Base-by-base conservation (phyloP, 1,139 yeast species). In the Williopsis jadinii region DNA sequence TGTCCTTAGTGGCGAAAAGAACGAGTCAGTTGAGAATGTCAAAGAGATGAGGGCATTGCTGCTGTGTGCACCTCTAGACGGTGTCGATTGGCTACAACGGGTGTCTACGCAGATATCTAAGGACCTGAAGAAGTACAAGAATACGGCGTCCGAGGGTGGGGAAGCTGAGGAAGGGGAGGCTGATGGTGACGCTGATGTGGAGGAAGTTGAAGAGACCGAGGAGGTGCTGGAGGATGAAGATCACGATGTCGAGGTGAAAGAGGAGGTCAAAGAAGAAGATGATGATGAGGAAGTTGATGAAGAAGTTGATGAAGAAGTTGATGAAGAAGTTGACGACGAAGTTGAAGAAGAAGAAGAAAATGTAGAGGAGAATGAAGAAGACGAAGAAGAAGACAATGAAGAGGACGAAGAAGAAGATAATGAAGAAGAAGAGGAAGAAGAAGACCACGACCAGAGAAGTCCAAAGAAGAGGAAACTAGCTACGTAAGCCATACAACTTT, bases 251-350 rank as follows among this genome's bases (percentile, higher is more conserved):
- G 24, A 19, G 24, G 24, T 19, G 24, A 19, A 19, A 6, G 24
- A 19, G 24, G 24, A 19, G 24, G 24, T 19, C 6, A 19, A 19
- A 19, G 24, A 19, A 19, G 24, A 19, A 19, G 24, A 19, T 19
- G 24, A 19, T 19, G 24, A 19, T 46, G 73, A 84, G 34, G 96
- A 88, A 55, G 83, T 77, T 36, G 88, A 84, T 36, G 88, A 85
- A 47, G 92, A 84, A 48, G 83, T 81, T 43, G 80, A 83, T 30
- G 77, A 82, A 48, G 69, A 84, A 44, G 68, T 90, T 48, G 88
- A 88, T 54, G 82, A 78, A 53, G 97, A 88, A 59, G 88, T 84
- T 44, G 97, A 76, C 30, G 84, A 84, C 40, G 97, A 87, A 58
- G 77, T 67, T 34, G 97, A 87, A 52, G 87, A 86, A 59, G 73